Base-by-base conservation (phyloP, 2,329 filamentous ascomycete species). In the Paradendryphiella salina region DNA sequence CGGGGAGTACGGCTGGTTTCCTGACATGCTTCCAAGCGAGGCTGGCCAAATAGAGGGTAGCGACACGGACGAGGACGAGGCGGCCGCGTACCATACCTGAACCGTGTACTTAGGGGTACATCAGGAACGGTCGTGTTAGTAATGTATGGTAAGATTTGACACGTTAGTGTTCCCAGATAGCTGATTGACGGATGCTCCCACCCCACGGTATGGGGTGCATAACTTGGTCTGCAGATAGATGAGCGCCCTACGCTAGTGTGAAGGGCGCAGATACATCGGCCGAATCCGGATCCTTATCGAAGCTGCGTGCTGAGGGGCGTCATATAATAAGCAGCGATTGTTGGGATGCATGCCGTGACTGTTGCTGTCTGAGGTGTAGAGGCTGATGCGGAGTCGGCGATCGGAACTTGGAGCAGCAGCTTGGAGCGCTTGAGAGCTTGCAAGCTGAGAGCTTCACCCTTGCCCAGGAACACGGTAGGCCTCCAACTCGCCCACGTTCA, bases 1-100 rank as follows among this genome's bases (percentile, higher is more conserved):
- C 29, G 56, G 54, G 6, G 65, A 56, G 18, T 80, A 76, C 57
- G 79, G 79, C 38, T 81, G 79, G 79, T 81, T 80, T 70, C 81
- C 81, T 3, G 70, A 73, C 14, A 58, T 70, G 31, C 69, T 83
- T 32, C 79, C 79, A 6, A 79, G 77, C 65, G 79, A 81, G 49
- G 73, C 64, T 50, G 70, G 57, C 11, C 53, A 66, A 38, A 58
- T 67, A 13, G 69, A 71, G 55, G 65, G 66, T 51, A 68, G 64
- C 49, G 64, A 66, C 18, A 67, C 63, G 17, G 70, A 71, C 46
- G 65, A 66, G 42, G 65, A 67, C 13, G 64, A 66, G 29, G 64
- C 57, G 29, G 64, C 57, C 43, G 69, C 67, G 37, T 70, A 70
- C 43, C 69, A 71, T 59, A 67, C 61, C 44, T 72, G 61, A 70